phyloP scores from a whole-genome alignment of 352 stramenopile genomes.

The Phytopythium kandeliae region DNA sequence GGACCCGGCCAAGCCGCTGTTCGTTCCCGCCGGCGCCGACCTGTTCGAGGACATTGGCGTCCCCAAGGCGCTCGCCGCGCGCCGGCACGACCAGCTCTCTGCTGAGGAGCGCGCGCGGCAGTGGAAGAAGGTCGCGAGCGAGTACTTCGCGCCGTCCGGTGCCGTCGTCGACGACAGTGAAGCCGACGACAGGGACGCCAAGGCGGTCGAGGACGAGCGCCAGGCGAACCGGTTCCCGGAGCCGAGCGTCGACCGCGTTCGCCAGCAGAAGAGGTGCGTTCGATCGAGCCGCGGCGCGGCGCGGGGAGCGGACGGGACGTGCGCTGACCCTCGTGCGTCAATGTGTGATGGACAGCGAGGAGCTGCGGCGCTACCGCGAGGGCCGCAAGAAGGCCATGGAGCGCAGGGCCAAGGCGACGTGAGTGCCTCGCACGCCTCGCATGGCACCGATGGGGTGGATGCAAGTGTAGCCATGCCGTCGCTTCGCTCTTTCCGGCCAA shows the following conservation, averaged over 20 bases:
- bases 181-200: conserved; percentile 18
- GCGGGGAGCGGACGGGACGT: too few species aligned
- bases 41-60: conserved; percentile 73
- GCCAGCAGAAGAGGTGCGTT: conserved; percentile 58
- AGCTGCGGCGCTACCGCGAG: conserved; percentile 60
- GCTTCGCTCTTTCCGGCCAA: conserved; percentile 1
- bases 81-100: conserved; percentile 39
- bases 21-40: conserved; percentile 64
- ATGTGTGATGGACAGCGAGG: conserved; percentile 27
- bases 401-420: conserved; percentile 38
- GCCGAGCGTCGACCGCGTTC: conserved; percentile 58
- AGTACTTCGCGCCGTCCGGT: conserved; percentile 54
- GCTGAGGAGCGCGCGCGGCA: conserved; percentile 56
- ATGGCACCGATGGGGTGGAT: not conserved
- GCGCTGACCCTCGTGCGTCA: too few species aligned
- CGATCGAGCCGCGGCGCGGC: too few species aligned
- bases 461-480: conserved; percentile 7
- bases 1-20: conserved; percentile 56
- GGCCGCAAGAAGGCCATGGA: conserved; percentile 46
- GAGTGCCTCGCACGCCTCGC: not conserved
- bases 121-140: conserved; percentile 60
- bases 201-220: conserved; percentile 9
- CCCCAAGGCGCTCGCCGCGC: conserved; percentile 37
- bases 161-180: conserved; percentile 22
- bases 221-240: conserved; percentile 43